Conservation (phyloP, 2,329 filamentous ascomycete genomes). For the Xylaria arbuscula region DNA sequence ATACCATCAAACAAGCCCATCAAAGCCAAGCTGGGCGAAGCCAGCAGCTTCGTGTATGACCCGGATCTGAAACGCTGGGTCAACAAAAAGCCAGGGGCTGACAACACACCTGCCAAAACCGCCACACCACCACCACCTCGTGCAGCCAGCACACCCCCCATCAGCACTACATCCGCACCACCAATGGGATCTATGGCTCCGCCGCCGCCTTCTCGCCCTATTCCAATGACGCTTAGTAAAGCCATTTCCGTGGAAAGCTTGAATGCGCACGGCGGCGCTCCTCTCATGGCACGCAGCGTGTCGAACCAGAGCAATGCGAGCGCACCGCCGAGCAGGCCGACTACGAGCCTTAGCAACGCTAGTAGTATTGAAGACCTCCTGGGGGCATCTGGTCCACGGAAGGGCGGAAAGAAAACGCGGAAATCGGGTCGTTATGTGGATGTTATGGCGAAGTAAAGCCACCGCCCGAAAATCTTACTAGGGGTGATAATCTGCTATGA, state of each 20-base stretch:
- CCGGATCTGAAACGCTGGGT: conserved; percentile 98
- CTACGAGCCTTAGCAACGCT: conserved; percentile 88
- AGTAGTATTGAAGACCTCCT: conserved; percentile 95
- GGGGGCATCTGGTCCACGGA: conserved; percentile 77
- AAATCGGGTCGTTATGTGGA: conserved; percentile 93
- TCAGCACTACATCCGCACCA: conserved; percentile 52
- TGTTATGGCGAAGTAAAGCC: conserved; percentile 81
- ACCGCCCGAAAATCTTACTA: not conserved
- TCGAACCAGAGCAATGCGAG: conserved; percentile 60
- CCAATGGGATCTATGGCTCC: conserved; percentile 41
- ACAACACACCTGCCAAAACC: conserved; percentile 67
- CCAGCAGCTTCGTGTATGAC: conserved; percentile 93
- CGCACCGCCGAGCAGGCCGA: conserved; percentile 74
- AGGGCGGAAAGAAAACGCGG: conserved; percentile 75
- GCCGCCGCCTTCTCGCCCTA: conserved; percentile 40
- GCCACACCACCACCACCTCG: conserved; percentile 85
- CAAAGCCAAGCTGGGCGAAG: conserved; percentile 91
- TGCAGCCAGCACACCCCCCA: conserved; percentile 65
- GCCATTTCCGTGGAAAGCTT: conserved; percentile 54
- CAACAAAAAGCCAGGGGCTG: conserved; percentile 88
- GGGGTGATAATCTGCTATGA: conserved; percentile 20
- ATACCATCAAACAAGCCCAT: conserved; percentile 73
- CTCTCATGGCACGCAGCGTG: conserved; percentile 60
- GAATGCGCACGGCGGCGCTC: conserved; percentile 48
- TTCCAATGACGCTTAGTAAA: conserved; percentile 50